Evolutionary conservation across 345 rosid species (phyloP).

Genomic region (Gossypium arboreum): DNA sequence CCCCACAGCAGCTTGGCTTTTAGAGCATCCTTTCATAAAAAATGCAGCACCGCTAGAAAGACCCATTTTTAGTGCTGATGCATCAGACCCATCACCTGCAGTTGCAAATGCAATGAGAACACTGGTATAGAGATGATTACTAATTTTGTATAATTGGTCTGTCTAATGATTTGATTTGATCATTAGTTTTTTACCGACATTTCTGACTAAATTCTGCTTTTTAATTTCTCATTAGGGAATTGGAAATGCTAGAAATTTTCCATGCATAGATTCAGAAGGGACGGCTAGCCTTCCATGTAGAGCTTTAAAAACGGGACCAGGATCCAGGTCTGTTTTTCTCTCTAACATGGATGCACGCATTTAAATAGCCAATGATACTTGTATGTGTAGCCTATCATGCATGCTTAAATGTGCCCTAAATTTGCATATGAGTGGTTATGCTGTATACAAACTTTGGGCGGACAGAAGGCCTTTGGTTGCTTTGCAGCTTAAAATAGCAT

Average conservation of each 20-base stretch:
- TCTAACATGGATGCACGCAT: not conserved
- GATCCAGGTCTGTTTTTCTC: conserved; percentile 40
- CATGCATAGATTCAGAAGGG: conserved; percentile 44
- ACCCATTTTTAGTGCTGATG: conserved; percentile 34
- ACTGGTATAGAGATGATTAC: conserved; percentile 35
- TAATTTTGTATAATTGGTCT: not conserved
- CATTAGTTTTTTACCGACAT: not conserved
- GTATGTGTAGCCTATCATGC: not conserved
- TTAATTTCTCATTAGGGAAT: conserved; percentile 40
- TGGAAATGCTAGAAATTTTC: conserved; percentile 42
- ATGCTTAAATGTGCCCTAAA: not conserved
- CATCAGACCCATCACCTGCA: conserved; percentile 35
- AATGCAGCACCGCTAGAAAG: conserved; percentile 56
- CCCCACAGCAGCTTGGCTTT: conserved; percentile 59
- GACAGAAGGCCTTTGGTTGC: not conserved
- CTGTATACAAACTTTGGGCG: not conserved
- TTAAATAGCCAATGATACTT: not conserved
- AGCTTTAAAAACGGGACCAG: conserved; percentile 37
- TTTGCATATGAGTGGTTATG: not conserved
- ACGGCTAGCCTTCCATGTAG: conserved; percentile 39
- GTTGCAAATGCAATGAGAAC: conserved; percentile 48
- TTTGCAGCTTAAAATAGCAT: not conserved
- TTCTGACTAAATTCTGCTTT: conserved; percentile 23
- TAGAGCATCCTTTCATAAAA: conserved; percentile 65
- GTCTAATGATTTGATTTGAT: not conserved